Evolutionary conservation across 345 rosid species (phyloP).

Genomic region (Citrus maxima): DNA sequence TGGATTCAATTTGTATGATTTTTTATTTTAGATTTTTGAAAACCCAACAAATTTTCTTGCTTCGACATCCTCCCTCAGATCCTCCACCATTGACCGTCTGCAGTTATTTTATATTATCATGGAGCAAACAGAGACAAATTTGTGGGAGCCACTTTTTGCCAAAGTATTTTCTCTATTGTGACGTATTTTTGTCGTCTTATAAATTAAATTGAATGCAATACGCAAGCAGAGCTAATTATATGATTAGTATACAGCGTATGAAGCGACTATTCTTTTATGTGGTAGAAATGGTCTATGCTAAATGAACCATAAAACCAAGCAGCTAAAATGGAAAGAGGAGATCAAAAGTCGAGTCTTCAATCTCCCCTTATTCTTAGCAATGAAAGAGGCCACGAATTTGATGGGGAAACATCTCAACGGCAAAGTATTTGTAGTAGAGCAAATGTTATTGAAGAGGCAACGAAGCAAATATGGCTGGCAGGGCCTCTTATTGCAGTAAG

Average conservation of each 20-base stretch:
- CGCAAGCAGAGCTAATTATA: not conserved
- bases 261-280: not conserved
- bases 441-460: conserved; percentile 29
- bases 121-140: not conserved
- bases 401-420: conserved; percentile 7
- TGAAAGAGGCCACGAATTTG: conserved; percentile 12
- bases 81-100: not conserved
- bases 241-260: too few relatives aligned
- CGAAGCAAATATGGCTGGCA: conserved; percentile 31
- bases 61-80: not conserved
- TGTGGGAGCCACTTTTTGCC: not conserved
- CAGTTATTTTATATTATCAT: not conserved
- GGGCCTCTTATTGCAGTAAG: conserved; percentile 43
- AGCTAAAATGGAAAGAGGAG: conserved; percentile 16
- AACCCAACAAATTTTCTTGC: too few relatives aligned
- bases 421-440: not conserved
- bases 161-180: not conserved
- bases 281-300: not conserved
- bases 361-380: conserved; percentile 12
- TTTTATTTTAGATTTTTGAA: too few relatives aligned
- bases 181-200: not conserved
- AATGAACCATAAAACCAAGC: not conserved
- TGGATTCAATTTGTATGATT: too few relatives aligned
- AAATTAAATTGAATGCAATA: not conserved
- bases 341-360: conserved; percentile 11